Percentiles rank a stretch among this genome's conserved stretches.
Evolutionary conservation across 139 green algal genomes (phyloP).

Genomic region (Diplosphaera chodatii): DNA sequence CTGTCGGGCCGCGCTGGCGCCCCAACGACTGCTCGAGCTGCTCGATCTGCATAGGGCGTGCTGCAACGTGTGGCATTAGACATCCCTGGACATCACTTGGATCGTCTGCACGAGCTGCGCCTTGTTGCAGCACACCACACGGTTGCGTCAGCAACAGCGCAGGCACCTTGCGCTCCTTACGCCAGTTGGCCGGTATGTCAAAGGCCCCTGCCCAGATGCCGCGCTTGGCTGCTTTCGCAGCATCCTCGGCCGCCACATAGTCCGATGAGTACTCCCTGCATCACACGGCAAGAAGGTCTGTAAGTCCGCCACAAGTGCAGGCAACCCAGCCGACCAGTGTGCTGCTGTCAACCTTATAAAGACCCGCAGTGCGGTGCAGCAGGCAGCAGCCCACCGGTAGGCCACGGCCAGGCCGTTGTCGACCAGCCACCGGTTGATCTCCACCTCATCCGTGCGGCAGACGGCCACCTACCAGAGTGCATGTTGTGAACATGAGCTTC

Average conservation of each 20-base stretch:
- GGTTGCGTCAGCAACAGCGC: no score
- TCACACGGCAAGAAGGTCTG: no score
- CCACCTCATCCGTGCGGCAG: slow-evolving; percentile 20
- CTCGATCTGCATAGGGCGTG: neutral
- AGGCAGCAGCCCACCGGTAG: slow-evolving; percentile 59
- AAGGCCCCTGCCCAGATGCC: slow-evolving; percentile 74
- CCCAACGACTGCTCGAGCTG: neutral
- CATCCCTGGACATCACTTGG: no score
- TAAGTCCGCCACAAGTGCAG: no score
- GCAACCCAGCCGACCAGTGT: no score
- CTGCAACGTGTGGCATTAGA: no score
- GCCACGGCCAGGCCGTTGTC: slow-evolving; percentile 64
- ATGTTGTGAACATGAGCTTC: no score
- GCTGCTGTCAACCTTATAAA: no score
- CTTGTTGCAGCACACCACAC: no score
- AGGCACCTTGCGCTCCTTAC: slow-evolving; percentile 25
- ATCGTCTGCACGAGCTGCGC: no score
- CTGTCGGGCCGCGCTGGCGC: no score
- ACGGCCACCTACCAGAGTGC: slow-evolving; percentile 35
- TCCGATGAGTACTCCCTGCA: slow-evolving; percentile 65
- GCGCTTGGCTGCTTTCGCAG: slow-evolving; percentile 24
- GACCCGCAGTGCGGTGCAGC: no score
- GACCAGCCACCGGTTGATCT: slow-evolving; percentile 70
- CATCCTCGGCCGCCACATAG: slow-evolving; percentile 58
- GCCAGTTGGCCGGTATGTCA: slow-evolving; percentile 47